Evolutionary conservation across 768 basidiomycete species (phyloP).

Genomic region (Pisolithus orientalis): DNA sequence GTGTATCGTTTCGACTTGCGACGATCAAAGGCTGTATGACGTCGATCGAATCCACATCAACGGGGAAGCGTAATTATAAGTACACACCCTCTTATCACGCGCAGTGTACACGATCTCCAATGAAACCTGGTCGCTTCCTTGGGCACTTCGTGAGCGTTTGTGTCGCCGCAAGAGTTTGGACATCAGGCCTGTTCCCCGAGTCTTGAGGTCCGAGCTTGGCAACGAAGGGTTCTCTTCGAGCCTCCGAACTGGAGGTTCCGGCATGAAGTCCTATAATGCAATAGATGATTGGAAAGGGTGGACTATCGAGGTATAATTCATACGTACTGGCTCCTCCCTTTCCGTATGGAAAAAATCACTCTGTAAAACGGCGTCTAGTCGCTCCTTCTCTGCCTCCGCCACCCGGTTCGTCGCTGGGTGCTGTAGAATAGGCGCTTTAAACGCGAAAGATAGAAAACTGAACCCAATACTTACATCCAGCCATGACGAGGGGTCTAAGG

Average conservation of each 20-base stretch:
- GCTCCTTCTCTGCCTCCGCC: neutral
- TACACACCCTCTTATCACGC: neutral
- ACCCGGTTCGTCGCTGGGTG: neutral
- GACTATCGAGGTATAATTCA: neutral
- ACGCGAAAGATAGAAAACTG: neutral
- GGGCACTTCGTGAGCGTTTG: neutral
- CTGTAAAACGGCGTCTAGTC: too few relatives aligned
- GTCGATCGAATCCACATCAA: neutral
- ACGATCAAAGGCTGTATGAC: too few relatives aligned
- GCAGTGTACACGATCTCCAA: neutral
- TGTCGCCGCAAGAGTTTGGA: neutral
- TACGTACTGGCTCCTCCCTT: neutral
- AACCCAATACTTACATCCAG: neutral
- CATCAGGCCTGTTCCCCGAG: neutral
- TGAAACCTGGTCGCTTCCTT: neutral
- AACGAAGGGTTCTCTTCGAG: neutral
- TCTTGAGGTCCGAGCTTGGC: neutral
- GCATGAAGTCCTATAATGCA: too few relatives aligned
- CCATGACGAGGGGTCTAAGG: neutral
- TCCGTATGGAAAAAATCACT: neutral
- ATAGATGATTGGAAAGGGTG: too few relatives aligned
- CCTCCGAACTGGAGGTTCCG: neutral
- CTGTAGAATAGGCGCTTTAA: neutral
- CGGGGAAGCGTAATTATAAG: neutral
- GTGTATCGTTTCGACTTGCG: too few relatives aligned